phyloP scores from a whole-genome alignment of 2,329 filamentous ascomycete genomes.

The Chalara sp. region DNA sequence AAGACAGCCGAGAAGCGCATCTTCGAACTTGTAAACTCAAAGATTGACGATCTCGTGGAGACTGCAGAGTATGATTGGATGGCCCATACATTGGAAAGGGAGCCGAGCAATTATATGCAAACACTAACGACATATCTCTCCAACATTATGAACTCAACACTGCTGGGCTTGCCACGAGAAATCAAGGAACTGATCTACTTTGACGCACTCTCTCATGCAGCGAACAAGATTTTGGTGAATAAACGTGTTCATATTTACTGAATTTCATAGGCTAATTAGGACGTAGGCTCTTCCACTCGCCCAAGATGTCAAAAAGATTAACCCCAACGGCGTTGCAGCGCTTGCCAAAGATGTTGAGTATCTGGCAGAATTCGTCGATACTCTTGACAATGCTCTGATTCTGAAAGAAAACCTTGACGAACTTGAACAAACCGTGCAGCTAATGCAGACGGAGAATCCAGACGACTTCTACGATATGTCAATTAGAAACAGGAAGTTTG shows the following conservation, averaged over 20 bases:
- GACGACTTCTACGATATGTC: constrained; percentile 96
- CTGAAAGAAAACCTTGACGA: constrained; percentile 86
- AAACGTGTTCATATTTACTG: constrained; percentile 7
- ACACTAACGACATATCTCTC: constrained; percentile 87
- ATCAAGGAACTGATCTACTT: constrained; percentile 99
- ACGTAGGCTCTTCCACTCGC: constrained; percentile 44
- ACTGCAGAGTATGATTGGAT: constrained; percentile 96
- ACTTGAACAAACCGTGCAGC: constrained; percentile 81
- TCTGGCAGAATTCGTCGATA: constrained; percentile 78
- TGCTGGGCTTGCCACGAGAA: constrained; percentile 85
- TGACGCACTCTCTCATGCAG: constrained; percentile 86
- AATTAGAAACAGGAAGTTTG: constrained; percentile 86
- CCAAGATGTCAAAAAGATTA: constrained; percentile 75
- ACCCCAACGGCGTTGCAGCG: constrained; percentile 74
- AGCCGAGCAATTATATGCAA: constrained; percentile 91
- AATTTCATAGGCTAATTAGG: not conserved
- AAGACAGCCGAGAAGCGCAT: constrained; percentile 96
- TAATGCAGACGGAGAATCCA: constrained; percentile 84
- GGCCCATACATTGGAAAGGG: constrained; percentile 52
- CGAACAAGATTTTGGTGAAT: constrained; percentile 71
- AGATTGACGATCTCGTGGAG: constrained; percentile 95
- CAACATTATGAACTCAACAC: constrained; percentile 93
- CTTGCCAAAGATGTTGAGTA: constrained; percentile 79
- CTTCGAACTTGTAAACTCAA: constrained; percentile 96
- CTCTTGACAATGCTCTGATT: constrained; percentile 77